phyloP scores from a whole-genome alignment of 2,329 filamentous ascomycete genomes.

The Ustulina deusta region DNA sequence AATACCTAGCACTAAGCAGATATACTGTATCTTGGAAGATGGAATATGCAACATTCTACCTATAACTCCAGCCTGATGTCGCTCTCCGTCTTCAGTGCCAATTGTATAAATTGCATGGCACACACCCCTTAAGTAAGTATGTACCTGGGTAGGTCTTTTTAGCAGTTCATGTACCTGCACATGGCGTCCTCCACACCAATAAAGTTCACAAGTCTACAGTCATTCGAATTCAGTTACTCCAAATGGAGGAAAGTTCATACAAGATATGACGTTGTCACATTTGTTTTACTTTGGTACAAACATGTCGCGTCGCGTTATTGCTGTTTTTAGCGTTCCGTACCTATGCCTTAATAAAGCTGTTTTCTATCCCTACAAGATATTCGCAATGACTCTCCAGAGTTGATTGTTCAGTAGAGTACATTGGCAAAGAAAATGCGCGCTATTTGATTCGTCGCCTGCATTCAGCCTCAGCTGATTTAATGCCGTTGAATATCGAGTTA shows the following conservation, averaged over 20 bases:
- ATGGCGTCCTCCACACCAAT: not conserved
- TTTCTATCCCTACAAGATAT: too few species aligned
- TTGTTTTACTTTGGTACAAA: not conserved
- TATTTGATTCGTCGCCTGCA: conserved; percentile 30
- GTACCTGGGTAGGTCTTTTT: too few species aligned
- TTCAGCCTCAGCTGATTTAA: conserved; percentile 28
- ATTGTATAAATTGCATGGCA: not conserved
- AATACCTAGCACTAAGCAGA: too few species aligned
- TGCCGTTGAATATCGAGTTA: not conserved
- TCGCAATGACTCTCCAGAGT: too few species aligned
- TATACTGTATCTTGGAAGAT: too few species aligned
- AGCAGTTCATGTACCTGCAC: not conserved
- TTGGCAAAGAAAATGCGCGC: not conserved
- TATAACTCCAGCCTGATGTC: too few species aligned
- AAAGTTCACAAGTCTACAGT: not conserved
- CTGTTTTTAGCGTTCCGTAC: not conserved
- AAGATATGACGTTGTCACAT: not conserved
- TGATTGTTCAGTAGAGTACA: not conserved
- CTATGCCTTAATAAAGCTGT: too few species aligned
- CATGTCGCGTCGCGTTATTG: conserved; percentile 2
- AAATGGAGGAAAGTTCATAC: not conserved
- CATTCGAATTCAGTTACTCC: not conserved
- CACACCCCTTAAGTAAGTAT: too few species aligned
- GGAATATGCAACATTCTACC: too few species aligned
- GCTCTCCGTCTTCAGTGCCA: not conserved